These are phyloP conservation scores for Xylaria sp. DNA, from an alignment of 2,329 filamentous ascomycete species.

Conservation along the genomic window DNA sequence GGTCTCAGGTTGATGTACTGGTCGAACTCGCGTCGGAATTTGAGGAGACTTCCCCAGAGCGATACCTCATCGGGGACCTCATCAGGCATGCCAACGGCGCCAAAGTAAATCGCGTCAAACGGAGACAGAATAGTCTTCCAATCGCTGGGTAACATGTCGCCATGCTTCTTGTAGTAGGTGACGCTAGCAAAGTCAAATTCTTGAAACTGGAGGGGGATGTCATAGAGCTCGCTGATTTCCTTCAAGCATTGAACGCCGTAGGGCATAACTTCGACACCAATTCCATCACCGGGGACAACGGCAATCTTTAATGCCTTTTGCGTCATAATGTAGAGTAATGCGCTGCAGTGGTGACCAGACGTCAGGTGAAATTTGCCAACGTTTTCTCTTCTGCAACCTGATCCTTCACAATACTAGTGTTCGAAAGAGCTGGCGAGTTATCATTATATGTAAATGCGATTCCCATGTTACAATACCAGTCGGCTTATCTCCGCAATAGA, in stretches of 20 bases:
- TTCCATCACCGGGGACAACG: conserved; percentile 76
- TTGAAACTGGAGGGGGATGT: conserved; percentile 67
- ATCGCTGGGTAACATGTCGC: conserved; percentile 56
- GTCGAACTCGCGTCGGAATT: conserved; percentile 74
- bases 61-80: conserved; percentile 73
- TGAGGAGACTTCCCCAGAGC: conserved; percentile 74
- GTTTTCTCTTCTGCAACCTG: background rate
- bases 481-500: background rate
- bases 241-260: conserved; percentile 71
- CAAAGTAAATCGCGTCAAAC: conserved; percentile 75
- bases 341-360: background rate
- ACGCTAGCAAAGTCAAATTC: conserved; percentile 75
- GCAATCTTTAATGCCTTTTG: conserved; percentile 58
- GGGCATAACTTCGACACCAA: conserved; percentile 74
- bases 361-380: background rate
- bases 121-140: conserved; percentile 65
- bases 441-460: background rate
- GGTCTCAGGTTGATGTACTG: conserved; percentile 77
- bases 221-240: conserved; percentile 59
- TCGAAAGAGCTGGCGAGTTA: too few relatives aligned
- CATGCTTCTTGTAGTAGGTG: conserved; percentile 63
- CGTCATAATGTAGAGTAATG: background rate
- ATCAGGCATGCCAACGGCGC: conserved; percentile 68
- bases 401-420: background rate
- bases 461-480: background rate